A percentile compares a stretch with the other conserved stretches of the same genome.
Conservation (phyloP, 2,329 filamentous ascomycete species). For the Pyrenophora tritici-repentis region DNA sequence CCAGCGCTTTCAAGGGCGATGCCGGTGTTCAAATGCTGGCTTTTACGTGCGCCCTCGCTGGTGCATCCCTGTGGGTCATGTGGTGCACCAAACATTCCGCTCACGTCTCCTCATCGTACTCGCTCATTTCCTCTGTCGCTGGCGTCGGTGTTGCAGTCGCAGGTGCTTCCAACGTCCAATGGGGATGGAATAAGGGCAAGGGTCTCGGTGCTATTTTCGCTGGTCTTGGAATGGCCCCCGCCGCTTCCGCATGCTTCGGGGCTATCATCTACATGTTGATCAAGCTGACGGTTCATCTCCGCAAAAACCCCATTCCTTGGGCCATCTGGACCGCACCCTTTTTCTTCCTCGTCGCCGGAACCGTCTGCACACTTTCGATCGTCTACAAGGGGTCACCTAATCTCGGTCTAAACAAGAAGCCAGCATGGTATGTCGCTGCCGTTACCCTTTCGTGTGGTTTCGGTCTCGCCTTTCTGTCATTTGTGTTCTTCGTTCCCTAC, state of each 20-base stretch:
- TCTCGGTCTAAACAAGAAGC: conserved; percentile 68
- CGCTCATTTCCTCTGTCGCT: conserved; percentile 55
- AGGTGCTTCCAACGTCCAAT: conserved; percentile 60
- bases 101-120: conserved; percentile 64
- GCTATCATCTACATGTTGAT: conserved; percentile 74
- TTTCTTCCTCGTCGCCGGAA: conserved; percentile 77
- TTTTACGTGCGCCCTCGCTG: conserved; percentile 65
- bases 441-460: conserved; percentile 69
- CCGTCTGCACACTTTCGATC: conserved; percentile 75
- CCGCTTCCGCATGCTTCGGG: conserved; percentile 67
- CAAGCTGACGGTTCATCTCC: conserved; percentile 72
- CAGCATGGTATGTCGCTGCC: conserved; percentile 67
- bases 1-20: conserved; percentile 52
- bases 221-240: conserved; percentile 71
- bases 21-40: conserved; percentile 58
- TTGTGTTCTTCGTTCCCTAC: conserved; percentile 75
- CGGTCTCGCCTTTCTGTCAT: conserved; percentile 63
- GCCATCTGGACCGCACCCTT: conserved; percentile 74
- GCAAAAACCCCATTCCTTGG: conserved; percentile 73
- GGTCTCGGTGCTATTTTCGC: conserved; percentile 68
- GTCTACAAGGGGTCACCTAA: conserved; percentile 81
- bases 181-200: conserved; percentile 66
- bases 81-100: conserved; percentile 76
- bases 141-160: conserved; percentile 60
- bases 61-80: conserved; percentile 75